Evolutionary conservation across 148 eudicot species (phyloP).

Genomic region (Heliamphora exappendiculata): DNA sequence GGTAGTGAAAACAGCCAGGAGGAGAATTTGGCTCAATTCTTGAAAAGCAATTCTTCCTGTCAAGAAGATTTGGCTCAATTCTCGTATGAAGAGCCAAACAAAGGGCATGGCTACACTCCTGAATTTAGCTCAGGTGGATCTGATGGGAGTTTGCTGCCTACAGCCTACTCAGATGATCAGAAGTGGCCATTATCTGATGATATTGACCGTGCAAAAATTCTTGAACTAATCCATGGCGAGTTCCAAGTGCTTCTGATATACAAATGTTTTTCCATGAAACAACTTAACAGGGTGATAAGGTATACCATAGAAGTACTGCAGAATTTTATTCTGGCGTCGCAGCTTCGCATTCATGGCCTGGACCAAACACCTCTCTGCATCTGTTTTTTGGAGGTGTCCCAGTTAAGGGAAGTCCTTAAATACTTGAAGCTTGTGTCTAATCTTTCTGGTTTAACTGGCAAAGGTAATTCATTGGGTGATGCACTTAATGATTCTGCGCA

Average conservation of each 20-base stretch:
- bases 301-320: neutral
- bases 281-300: neutral
- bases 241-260: constrained; percentile 3
- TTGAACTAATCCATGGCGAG: neutral
- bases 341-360: neutral
- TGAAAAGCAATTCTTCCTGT: too few species aligned
- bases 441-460: neutral
- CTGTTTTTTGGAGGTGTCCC: constrained; percentile 6
- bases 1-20: too few species aligned
- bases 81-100: neutral
- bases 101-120: neutral
- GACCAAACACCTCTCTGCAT: constrained; percentile 7
- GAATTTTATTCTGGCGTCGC: neutral
- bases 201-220: neutral
- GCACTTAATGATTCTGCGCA: neutral
- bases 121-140: neutral
- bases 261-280: neutral
- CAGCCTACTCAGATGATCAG: neutral
- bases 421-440: neutral
- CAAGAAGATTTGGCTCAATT: neutral
- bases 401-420: neutral
- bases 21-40: too few species aligned
- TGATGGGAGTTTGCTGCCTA: neutral
- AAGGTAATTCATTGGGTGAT: neutral
- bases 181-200: constrained; percentile 14